Evolutionary conservation across 208 protist species (phyloP).

Genomic region (Leishmania lainsoni): DNA sequence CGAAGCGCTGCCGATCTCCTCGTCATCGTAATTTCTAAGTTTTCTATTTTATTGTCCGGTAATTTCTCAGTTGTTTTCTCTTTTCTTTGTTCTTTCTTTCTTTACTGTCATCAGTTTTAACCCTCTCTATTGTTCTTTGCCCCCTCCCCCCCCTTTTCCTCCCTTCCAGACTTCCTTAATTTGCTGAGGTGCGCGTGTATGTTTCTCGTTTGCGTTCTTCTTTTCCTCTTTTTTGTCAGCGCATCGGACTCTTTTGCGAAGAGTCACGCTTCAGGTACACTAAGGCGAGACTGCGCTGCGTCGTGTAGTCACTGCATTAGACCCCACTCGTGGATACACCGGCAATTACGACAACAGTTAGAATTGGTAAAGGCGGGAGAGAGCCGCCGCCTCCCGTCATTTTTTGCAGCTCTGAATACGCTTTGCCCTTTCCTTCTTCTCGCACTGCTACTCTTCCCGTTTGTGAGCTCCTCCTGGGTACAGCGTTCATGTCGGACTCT

Average conservation of each 20-base stretch:
- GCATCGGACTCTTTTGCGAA: neutral
- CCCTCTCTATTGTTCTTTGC: constrained; percentile 1
- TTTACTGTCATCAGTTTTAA: neutral
- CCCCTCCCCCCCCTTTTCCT: neutral
- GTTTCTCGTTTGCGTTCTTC: neutral
- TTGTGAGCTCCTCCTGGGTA: neutral
- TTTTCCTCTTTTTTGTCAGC: neutral
- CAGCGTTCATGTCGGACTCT: neutral
- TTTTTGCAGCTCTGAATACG: neutral
- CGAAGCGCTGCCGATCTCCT: neutral
- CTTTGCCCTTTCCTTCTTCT: neutral
- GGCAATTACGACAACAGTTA: neutral
- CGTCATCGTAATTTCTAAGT: neutral
- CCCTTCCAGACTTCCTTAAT: neutral
- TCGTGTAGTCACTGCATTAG: neutral
- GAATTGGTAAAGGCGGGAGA: neutral
- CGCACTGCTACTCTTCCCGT: neutral
- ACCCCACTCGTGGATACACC: neutral
- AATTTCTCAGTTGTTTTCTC: constrained; percentile 1
- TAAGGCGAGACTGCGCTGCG: neutral
- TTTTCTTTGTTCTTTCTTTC: constrained; percentile 15
- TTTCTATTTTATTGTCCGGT: neutral
- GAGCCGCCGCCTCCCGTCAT: neutral
- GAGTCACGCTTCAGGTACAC: neutral
- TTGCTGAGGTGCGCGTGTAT: neutral